A percentile compares a stretch with the other conserved stretches of the same genome.
Evolutionary conservation across 176 grass and related monocot genomes (phyloP).

Genomic region (Eremochloa ophiuroides): DNA sequence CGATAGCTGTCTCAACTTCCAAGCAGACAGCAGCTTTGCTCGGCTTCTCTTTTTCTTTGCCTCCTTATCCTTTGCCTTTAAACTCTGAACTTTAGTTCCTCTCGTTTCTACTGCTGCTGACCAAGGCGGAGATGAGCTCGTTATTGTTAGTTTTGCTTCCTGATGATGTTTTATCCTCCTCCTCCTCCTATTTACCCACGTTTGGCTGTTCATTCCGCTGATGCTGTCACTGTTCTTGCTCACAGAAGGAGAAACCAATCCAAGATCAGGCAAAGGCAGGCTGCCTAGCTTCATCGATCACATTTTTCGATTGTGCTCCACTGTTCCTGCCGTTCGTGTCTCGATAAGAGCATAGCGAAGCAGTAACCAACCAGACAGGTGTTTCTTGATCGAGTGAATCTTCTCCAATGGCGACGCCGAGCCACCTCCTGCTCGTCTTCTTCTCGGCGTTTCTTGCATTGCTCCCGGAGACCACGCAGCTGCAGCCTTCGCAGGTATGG

Average conservation of each 20-base stretch:
- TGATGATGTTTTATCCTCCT: no score
- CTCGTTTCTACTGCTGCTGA: background rate
- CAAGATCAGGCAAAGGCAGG: background rate
- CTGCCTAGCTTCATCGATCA: background rate
- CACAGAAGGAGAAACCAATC: background rate
- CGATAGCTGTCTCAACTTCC: no score
- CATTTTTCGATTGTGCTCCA: background rate
- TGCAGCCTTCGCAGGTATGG: slow-evolving; percentile 69
- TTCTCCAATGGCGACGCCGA: slow-evolving; percentile 23
- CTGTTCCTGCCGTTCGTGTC: no score
- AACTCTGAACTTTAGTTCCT: background rate
- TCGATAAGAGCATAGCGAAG: no score
- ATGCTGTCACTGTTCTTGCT: slow-evolving; percentile 1
- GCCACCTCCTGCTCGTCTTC: slow-evolving; percentile 13
- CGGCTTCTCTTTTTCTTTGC: background rate
- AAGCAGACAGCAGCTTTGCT: background rate
- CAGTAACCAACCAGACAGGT: no score
- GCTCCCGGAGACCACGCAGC: slow-evolving; percentile 32
- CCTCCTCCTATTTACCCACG: background rate
- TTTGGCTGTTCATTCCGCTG: background rate
- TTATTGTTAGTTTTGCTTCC: background rate
- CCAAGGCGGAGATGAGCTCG: background rate
- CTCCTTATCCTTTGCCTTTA: slow-evolving; percentile 5
- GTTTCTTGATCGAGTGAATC: background rate
- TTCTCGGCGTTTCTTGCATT: slow-evolving; percentile 10